Percentiles rank a stretch among this genome's conserved stretches.
Conservation (phyloP, 2,329 filamentous ascomycete species). For the Neopestalotiopsis clavispora region DNA sequence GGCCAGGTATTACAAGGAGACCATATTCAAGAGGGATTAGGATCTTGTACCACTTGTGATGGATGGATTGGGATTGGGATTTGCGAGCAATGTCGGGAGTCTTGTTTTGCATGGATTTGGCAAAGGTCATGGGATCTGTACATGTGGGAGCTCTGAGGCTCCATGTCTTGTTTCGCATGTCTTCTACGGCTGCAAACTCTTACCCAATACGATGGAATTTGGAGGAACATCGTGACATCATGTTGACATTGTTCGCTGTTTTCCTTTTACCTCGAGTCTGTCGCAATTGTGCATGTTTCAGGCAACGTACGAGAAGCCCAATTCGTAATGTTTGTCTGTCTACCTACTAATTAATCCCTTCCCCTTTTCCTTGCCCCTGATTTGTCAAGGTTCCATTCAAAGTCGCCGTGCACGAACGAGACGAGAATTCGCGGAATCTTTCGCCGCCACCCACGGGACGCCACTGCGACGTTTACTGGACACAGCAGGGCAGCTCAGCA, state of each 20-base stretch:
- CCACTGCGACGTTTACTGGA: background rate
- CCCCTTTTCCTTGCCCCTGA: background rate
- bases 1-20: conserved; percentile 79
- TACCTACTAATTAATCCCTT: background rate
- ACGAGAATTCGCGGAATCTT: conserved; percentile 13
- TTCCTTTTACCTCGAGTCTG: background rate
- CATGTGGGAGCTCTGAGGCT: no score
- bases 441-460: conserved; percentile 15
- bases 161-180: background rate
- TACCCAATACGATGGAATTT: background rate
- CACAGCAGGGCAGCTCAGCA: background rate
- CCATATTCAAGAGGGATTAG: conserved; percentile 58
- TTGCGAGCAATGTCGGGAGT: no score
- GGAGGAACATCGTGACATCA: background rate
- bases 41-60: background rate
- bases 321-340: background rate
- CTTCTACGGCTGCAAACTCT: background rate
- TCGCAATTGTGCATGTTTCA: conserved; percentile 1
- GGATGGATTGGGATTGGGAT: background rate
- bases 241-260: background rate
- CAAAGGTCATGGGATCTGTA: no score
- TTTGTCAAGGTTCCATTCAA: background rate
- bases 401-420: background rate
- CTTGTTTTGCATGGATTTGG: no score
- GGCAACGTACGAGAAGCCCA: background rate